Base-by-base conservation (phyloP, 179 eudicot genomes). In the Silene noctiflora region DNA sequence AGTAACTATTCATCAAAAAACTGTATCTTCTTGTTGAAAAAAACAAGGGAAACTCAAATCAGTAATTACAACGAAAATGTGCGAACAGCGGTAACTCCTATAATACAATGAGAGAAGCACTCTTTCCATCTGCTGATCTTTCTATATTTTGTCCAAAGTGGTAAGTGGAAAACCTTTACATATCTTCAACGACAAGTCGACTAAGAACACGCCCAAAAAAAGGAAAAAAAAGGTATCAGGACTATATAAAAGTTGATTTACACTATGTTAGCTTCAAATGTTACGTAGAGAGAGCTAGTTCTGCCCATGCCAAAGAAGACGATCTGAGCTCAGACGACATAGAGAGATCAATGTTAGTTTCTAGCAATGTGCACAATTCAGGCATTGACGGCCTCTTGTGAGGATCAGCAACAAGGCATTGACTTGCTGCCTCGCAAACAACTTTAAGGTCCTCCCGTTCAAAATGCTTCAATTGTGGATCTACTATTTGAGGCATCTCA, bases 261-360 rank as follows among this genome's bases (percentile, higher is more conserved):
- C 90, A 83, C 83, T 81, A 78, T 67, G 83, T 81, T 83, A 83
- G 84, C 79, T 71, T 72, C 72, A 20, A 59, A 33, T 5, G 64
- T 83, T 79, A 92, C 3, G 95, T 78, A 20, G 90, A 88, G 77
- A 93, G 87, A 21, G 93, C 93, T 74, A 95, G 89, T 87, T 95
- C 97, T 2, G 98, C 98, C 98, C 98, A 95, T 3, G 95, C 99
- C 80, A 95, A 69, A 46, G 97, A 88, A 60, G 97, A 88, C 35
- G 95, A 88, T 74, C 85, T 83, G 56, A 93, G 88, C 80, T 91
- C 97, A 22, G 95, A 84, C n/a, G 93, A 83, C 68, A 87, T 33
- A 0, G 97, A 86, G 0, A 89, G 76, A 82, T 95, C 93, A 33
- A 95, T 88, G 65, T 84, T 81, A 56, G 81, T 84, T 77, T 95